Percentiles rank a stretch among this genome's conserved stretches.
Conservation (phyloP, 2,329 filamentous ascomycete genomes). For the Apiospora malaysiana region DNA sequence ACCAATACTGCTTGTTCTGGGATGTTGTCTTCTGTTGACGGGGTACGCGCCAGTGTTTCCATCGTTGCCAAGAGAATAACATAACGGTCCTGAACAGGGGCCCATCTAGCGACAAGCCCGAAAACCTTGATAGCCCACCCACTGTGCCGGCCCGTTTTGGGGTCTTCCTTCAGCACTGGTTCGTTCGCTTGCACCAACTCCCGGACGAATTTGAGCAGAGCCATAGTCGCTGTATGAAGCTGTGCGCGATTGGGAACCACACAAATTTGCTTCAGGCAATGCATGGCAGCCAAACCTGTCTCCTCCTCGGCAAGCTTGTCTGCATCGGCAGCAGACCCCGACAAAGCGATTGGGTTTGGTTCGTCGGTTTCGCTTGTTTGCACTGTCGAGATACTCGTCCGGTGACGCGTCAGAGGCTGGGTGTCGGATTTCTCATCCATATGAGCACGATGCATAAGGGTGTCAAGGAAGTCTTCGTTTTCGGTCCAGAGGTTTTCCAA, state of each 20-base stretch:
- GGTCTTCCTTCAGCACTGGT: slow-evolving; percentile 56
- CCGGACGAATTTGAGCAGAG: slow-evolving; percentile 77
- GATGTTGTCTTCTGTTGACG: slow-evolving; percentile 73
- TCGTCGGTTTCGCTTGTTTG: slow-evolving; percentile 71
- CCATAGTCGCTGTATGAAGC: slow-evolving; percentile 75
- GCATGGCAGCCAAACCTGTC: slow-evolving; percentile 81
- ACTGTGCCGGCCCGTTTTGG: slow-evolving; percentile 51
- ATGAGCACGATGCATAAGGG: slow-evolving; percentile 70
- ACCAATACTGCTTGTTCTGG: slow-evolving; percentile 77
- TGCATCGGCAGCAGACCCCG: slow-evolving; percentile 82
- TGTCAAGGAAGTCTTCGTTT: slow-evolving; percentile 70
- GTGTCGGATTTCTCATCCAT: slow-evolving; percentile 74
- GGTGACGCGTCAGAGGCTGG: slow-evolving; percentile 62
- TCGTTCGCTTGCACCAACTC: slow-evolving; percentile 60
- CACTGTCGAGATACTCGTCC: slow-evolving; percentile 81
- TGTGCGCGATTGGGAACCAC: slow-evolving; percentile 81
- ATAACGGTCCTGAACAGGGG: slow-evolving; percentile 93
- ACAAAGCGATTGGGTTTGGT: slow-evolving; percentile 73
- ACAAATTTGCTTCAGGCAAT: slow-evolving; percentile 87
- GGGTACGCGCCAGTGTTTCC: slow-evolving; percentile 73
- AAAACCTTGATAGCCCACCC: slow-evolving; percentile 87
- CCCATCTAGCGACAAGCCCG: slow-evolving; percentile 81
- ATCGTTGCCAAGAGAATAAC: slow-evolving; percentile 83
- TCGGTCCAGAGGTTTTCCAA: slow-evolving; percentile 85
- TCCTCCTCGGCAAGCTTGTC: slow-evolving; percentile 91